Conservation (phyloP, 805 yeast genomes). For the Cyberlindnera veronae region DNA sequence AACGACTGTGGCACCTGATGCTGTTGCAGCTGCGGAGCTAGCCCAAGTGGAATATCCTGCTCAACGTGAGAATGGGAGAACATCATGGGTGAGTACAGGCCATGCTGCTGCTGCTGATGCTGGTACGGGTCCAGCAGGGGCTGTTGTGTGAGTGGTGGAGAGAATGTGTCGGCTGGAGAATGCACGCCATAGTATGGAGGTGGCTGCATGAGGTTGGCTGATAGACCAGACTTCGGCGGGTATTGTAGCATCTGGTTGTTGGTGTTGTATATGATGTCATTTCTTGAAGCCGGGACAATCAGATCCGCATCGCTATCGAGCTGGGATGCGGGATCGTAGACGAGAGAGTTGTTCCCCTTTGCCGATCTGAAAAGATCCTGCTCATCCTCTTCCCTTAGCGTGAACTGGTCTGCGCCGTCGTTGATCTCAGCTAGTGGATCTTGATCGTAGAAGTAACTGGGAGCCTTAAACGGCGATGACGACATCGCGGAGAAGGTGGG, state of each 20-base stretch:
- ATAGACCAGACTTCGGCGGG: slow-evolving; percentile 4
- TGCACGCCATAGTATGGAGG: neutral
- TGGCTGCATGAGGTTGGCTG: too few relatives aligned
- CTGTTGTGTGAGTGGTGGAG: neutral
- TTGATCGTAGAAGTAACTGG: neutral
- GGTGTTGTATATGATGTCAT: slow-evolving; percentile 1
- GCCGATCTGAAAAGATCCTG: neutral
- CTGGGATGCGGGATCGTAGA: neutral
- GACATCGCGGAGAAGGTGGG: too few relatives aligned
- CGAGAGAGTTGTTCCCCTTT: slow-evolving; percentile 1
- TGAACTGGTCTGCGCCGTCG: neutral
- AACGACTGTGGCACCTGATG: slow-evolving; percentile 4
- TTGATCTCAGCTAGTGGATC: too few relatives aligned
- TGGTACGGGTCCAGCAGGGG: neutral
- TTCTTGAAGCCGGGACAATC: slow-evolving; percentile 8
- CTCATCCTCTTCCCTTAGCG: neutral
- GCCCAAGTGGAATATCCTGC: slow-evolving; percentile 8
- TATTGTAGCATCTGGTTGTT: slow-evolving; percentile 4
- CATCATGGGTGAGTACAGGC: slow-evolving; percentile 4
- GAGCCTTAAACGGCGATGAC: slow-evolving; percentile 1
- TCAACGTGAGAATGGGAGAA: slow-evolving; percentile 5
- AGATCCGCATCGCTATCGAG: slow-evolving; percentile 3
- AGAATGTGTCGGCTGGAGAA: neutral
- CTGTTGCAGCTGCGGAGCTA: neutral
- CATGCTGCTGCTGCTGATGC: slow-evolving; percentile 1